A percentile compares a stretch with the other conserved stretches of the same genome.
Conservation (phyloP, 139 green algal species). For the Yamagishiella unicocca region DNA sequence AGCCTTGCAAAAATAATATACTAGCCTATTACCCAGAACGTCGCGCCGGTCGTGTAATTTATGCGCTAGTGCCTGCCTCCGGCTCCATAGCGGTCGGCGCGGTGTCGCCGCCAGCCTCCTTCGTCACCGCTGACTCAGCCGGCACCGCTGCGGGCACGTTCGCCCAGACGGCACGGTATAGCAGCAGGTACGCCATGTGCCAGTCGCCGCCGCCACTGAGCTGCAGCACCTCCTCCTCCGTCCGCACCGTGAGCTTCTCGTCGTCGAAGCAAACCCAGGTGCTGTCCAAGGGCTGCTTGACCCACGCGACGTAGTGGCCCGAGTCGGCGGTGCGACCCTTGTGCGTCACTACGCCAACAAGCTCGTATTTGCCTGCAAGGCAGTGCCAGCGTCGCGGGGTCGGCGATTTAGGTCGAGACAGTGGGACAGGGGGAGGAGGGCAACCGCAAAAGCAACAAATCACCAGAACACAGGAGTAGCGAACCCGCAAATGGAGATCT, state of each 20-base stretch:
- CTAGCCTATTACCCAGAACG: no score
- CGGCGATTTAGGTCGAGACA: no score
- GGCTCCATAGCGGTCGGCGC: conserved; percentile 29
- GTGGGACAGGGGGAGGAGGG: no score
- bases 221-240: conserved; percentile 92
- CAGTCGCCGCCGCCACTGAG: conserved; percentile 95
- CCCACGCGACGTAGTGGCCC: conserved; percentile 98
- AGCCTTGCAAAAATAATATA: no score
- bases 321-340: conserved; percentile 96
- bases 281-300: conserved; percentile 87
- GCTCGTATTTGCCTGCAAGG: conserved; percentile 89
- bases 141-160: conserved; percentile 54
- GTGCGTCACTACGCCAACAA: conserved; percentile 96
- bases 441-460: no score
- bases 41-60: no score
- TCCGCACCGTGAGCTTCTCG: conserved; percentile 83
- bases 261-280: conserved; percentile 98
- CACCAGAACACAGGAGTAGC: no score
- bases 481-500: no score
- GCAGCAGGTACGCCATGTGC: conserved; percentile 97
- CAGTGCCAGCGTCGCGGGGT: no score
- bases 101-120: neutral
- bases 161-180: conserved; percentile 84
- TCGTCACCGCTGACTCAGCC: neutral
- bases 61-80: no score